Conservation (phyloP, 331 rosid species). For the Quercus lobata region DNA sequence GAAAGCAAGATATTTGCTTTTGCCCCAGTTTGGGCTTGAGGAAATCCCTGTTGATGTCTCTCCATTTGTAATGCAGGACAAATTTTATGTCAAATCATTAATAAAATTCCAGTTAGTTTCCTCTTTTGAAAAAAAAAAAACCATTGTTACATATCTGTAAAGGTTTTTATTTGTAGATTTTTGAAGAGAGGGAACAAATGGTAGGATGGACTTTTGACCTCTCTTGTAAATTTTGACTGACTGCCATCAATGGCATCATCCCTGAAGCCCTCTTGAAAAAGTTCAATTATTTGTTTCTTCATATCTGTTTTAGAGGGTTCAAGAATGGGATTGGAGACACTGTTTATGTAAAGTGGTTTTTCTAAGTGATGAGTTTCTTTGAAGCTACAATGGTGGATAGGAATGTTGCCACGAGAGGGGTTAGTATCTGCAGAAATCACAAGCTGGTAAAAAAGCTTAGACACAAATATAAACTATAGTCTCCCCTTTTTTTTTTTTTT, state of each 20-base stretch:
- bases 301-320: conserved; percentile 4
- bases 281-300: conserved; percentile 39
- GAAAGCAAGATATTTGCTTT: no score
- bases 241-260: conserved; percentile 12
- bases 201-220: conserved; percentile 8
- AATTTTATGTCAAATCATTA: no score
- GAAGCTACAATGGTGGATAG: conserved; percentile 8
- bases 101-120: neutral
- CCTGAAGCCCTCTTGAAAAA: conserved; percentile 34
- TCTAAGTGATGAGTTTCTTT: neutral
- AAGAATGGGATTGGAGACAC: neutral
- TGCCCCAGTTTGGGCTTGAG: no score
- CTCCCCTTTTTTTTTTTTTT: no score
- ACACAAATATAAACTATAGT: neutral
- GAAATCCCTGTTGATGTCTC: no score
- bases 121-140: no score
- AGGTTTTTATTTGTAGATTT: conserved; percentile 2
- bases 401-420: conserved; percentile 19
- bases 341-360: neutral
- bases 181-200: neutral
- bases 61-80: no score
- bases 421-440: conserved; percentile 26
- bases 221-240: neutral
- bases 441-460: neutral
- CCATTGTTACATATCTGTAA: neutral